Conservation (phyloP, 352 stramenopile species). For the Globisporangium lucens region DNA sequence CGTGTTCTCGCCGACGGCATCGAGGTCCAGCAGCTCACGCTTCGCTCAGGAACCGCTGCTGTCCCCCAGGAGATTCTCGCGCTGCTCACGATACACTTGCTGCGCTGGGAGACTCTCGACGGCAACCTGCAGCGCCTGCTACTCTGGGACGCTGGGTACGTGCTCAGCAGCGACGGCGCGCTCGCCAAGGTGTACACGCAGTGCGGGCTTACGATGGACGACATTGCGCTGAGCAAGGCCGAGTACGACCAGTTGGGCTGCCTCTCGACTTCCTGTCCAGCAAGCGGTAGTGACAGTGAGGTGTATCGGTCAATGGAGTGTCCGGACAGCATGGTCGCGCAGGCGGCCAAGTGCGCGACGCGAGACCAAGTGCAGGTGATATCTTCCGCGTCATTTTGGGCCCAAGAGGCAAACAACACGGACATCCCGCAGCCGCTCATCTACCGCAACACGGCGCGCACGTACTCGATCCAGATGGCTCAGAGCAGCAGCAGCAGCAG, state of each 20-base stretch:
- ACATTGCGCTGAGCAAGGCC: conserved; percentile 26
- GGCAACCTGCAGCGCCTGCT: conserved; percentile 50
- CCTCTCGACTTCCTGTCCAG: not conserved
- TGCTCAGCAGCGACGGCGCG: conserved; percentile 20
- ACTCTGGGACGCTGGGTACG: conserved; percentile 51
- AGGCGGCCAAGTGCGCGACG: conserved; percentile 32
- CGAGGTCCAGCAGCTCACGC: conserved; percentile 23
- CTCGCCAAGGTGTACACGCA: conserved; percentile 25
- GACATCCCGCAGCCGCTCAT: conserved; percentile 37
- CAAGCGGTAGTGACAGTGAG: not conserved
- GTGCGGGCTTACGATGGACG: conserved; percentile 46
- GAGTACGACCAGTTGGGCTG: conserved; percentile 38
- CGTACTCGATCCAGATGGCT: conserved; percentile 34
- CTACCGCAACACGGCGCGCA: conserved; percentile 28
- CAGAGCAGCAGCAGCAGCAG: conserved; percentile 9
- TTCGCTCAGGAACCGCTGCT: not conserved
- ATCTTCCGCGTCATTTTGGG: conserved; percentile 21
- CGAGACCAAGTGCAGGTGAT: conserved; percentile 18
- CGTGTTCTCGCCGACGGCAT: conserved; percentile 27
- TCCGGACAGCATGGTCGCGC: conserved; percentile 25
- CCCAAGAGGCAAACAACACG: conserved; percentile 41
- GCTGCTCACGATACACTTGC: conserved; percentile 28
- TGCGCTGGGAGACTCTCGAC: conserved; percentile 37
- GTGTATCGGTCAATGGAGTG: conserved; percentile 25
- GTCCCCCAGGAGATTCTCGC: conserved; percentile 1